Percentiles rank a stretch among this genome's conserved stretches.
phyloP scores from a whole-genome alignment of 345 rosid genomes.

The Kernera saxatilis region DNA sequence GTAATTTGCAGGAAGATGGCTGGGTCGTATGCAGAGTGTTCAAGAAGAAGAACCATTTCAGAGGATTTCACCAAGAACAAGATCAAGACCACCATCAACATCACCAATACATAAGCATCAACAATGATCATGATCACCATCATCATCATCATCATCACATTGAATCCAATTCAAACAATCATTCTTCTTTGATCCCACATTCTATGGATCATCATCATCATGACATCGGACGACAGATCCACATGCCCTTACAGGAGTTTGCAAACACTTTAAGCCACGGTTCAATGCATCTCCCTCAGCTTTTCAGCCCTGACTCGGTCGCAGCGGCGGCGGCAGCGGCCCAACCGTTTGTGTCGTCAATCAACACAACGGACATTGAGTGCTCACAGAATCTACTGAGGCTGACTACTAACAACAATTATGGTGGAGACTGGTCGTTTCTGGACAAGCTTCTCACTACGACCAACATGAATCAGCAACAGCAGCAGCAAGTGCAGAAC shows the following conservation, averaged over 20 bases:
- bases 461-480: constrained; percentile 30
- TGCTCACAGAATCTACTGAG: constrained; percentile 68
- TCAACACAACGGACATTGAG: constrained; percentile 44
- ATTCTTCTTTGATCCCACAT: constrained; percentile 20
- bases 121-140: constrained; percentile 25
- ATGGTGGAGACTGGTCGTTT: constrained; percentile 75
- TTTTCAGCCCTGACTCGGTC: constrained; percentile 69
- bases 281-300: constrained; percentile 76
- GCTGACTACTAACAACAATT: constrained; percentile 51
- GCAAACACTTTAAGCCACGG: constrained; percentile 35
- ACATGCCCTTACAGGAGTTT: constrained; percentile 29
- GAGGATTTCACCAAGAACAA: constrained; percentile 48
- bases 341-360: constrained; percentile 31
- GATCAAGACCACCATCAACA: constrained; percentile 37
- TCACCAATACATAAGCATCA: constrained; percentile 27
- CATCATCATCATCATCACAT: constrained; percentile 20
- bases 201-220: constrained; percentile 24
- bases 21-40: constrained; percentile 94
- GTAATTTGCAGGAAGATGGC: constrained; percentile 65
- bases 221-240: constrained; percentile 21
- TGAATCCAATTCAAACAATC: constrained; percentile 22
- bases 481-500: constrained; percentile 31
- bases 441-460: constrained; percentile 78
- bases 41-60: constrained; percentile 65
- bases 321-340: constrained; percentile 6